A percentile compares a stretch with the other conserved stretches of the same genome.
Evolutionary conservation across 108 stramenopile genomes (phyloP).

Genomic region (Cafeteria roenbergensis): DNA sequence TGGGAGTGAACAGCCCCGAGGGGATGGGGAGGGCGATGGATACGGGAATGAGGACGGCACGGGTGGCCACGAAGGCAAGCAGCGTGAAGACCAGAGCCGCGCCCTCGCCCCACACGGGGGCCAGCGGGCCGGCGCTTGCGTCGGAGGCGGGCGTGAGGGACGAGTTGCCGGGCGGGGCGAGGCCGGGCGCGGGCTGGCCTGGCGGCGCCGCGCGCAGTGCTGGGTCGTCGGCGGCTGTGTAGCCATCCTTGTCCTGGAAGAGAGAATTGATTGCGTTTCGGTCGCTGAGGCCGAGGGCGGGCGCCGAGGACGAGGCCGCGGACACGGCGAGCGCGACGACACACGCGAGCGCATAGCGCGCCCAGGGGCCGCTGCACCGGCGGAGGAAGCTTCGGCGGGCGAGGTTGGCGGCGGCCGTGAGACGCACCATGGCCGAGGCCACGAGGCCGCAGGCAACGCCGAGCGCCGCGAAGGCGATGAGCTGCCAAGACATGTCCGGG

Average conservation of each 20-base stretch:
- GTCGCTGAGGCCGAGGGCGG: background rate
- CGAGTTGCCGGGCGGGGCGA: no score
- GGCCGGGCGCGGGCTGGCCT: no score
- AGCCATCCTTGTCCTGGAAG: no score
- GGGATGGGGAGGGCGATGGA: conserved; percentile 25
- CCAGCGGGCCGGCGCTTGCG: no score
- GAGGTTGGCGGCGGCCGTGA: conserved; percentile 6
- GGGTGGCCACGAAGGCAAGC: conserved; percentile 14
- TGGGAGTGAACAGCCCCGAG: conserved; percentile 34
- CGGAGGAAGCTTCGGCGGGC: background rate
- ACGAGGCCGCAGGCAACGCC: conserved; percentile 19
- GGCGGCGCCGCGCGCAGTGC: no score
- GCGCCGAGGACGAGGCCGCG: background rate
- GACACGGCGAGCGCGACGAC: background rate
- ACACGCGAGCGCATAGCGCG: background rate
- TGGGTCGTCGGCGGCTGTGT: no score
- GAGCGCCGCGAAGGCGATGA: conserved; percentile 18
- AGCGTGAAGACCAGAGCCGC: conserved; percentile 7
- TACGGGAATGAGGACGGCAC: conserved; percentile 9
- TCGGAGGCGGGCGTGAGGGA: no score
- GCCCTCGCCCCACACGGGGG: no score
- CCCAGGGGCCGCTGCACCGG: background rate
- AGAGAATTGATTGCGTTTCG: no score
- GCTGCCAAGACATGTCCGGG: conserved; percentile 4
- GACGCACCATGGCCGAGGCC: conserved; percentile 11